Evolutionary conservation across 2,329 filamentous ascomycete genomes (phyloP), one percentile per base, ranked within the genome.

Genomic region (Trichoderma pleuroti): DNA sequence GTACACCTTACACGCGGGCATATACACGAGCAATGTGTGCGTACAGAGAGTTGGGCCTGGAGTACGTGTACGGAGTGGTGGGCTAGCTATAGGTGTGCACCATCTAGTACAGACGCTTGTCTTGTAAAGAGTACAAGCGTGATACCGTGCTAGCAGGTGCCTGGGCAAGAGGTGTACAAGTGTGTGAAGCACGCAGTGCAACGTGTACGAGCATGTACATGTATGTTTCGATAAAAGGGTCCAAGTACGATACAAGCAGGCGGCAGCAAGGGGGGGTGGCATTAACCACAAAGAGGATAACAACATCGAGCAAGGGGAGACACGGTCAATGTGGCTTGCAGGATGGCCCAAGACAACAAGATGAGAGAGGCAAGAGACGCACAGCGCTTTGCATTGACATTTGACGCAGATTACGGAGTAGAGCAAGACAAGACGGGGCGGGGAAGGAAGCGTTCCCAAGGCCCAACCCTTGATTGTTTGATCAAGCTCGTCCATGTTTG

Each of bases 181-280:
- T 24, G 18, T 24, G 49, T 54, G 28, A 60, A 49, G 54, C 36
- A 30, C n/a, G 36, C 16, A 39, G 28, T 60, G 54, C 54, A 68
- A 39, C 24, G 46, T 57, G 32, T 34, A 54, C 30, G 52, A 56
- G 52, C 21, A 16, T 42, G 24, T 28, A 42, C 56, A 49, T 68
- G 64, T 54, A 68, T 26, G 65, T 49, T 36, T 68, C n/a, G 39
- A 59, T 39, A 32, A 68, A 68, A 68, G n/a, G 21, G 54, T 52
- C 54, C n/a, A 46, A 26, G 28, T 60, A 32, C 39, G 49, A 59
- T 60, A 32, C 39, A 60, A 59, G 39, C 36, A 67, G 39, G 34
- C 64, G 52, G 54, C 36, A 39, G 30, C 34, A 26, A 32, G 52
- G 34, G 34, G 34, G 54, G 64, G 64, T 39, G 26, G 26, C 30